Evolutionary conservation across 1,284 basidiomycete species (phyloP).

Genomic region (Ceratobasidium sp.): DNA sequence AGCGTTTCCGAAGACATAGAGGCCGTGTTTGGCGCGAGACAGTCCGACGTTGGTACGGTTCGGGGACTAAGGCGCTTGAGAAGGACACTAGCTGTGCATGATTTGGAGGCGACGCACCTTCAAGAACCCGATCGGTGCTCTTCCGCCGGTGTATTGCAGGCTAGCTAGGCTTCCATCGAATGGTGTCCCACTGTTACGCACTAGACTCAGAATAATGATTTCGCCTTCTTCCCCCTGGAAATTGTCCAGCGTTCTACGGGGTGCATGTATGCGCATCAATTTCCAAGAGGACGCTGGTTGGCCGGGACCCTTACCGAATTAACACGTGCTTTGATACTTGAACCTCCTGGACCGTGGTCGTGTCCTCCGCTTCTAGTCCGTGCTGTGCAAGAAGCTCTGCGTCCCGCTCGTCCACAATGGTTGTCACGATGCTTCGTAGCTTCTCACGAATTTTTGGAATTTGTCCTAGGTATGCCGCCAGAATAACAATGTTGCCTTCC

Average conservation of each 20-base stretch:
- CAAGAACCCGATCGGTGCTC: conserved; percentile 69
- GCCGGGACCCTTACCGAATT: conserved; percentile 11
- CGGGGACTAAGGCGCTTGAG: conserved; percentile 39
- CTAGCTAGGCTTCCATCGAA: conserved; percentile 12
- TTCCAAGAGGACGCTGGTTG: not conserved
- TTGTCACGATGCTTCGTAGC: conserved; percentile 58
- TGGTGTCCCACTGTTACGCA: conserved; percentile 64
- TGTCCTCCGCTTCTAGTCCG: conserved; percentile 51
- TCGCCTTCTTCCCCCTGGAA: conserved; percentile 59
- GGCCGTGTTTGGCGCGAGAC: conserved; percentile 73
- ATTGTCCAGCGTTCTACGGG: conserved; percentile 77
- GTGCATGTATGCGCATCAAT: too few relatives aligned
- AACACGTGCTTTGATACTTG: conserved; percentile 58
- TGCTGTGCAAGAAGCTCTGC: conserved; percentile 61
- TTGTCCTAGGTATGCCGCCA: conserved; percentile 79
- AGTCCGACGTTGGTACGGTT: conserved; percentile 63
- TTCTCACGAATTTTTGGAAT: conserved; percentile 63
- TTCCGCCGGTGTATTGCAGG: conserved; percentile 40
- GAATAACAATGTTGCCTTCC: conserved; percentile 73
- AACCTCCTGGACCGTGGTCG: conserved; percentile 54
- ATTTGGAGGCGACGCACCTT: conserved; percentile 53
- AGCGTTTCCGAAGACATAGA: conserved; percentile 75
- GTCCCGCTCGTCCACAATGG: conserved; percentile 74
- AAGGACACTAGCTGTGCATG: conserved; percentile 21
- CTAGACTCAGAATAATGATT: conserved; percentile 73